A percentile compares a stretch with the other conserved stretches of the same genome.
Conservation (phyloP, 108 stramenopile genomes). For the Mayamaea pseudoterrestris region DNA sequence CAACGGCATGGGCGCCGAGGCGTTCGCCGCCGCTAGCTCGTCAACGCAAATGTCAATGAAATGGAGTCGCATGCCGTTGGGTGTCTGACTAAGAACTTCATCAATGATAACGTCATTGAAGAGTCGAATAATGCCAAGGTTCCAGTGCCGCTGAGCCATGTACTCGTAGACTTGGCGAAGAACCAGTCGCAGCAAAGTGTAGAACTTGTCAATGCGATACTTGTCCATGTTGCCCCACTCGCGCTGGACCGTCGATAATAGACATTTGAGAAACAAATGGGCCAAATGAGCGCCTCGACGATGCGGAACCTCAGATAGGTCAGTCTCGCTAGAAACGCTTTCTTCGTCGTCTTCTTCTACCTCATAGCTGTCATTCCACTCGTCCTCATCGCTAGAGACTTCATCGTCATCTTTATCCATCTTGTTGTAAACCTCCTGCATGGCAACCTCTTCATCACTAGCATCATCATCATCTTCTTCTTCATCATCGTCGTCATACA, state of each 20-base stretch:
- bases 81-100: conserved; percentile 64
- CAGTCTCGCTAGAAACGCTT: conserved; percentile 2
- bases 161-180: conserved; percentile 73
- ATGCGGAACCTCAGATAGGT: conserved; percentile 17
- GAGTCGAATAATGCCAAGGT: conserved; percentile 63
- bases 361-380: conserved; percentile 1
- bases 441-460: conserved; percentile 4
- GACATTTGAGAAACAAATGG: conserved; percentile 64
- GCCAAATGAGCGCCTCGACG: conserved; percentile 82
- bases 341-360: conserved; percentile 12
- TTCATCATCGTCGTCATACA: conserved; percentile 10
- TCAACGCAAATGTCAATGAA: conserved; percentile 74
- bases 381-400: conserved; percentile 4
- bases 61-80: conserved; percentile 82
- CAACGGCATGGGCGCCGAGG: conserved; percentile 42
- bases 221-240: conserved; percentile 92
- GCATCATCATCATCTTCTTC: conserved; percentile 5
- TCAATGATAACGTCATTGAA: conserved; percentile 83
- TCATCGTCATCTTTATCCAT: conserved; percentile 10
- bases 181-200: conserved; percentile 70
- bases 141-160: conserved; percentile 79
- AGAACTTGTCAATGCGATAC: conserved; percentile 89
- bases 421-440: conserved; percentile 3
- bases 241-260: conserved; percentile 67
- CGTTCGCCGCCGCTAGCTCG: conserved; percentile 71